phyloP scores from a whole-genome alignment of 106 monocot species.

The Phalaenopsis equestris region DNA sequence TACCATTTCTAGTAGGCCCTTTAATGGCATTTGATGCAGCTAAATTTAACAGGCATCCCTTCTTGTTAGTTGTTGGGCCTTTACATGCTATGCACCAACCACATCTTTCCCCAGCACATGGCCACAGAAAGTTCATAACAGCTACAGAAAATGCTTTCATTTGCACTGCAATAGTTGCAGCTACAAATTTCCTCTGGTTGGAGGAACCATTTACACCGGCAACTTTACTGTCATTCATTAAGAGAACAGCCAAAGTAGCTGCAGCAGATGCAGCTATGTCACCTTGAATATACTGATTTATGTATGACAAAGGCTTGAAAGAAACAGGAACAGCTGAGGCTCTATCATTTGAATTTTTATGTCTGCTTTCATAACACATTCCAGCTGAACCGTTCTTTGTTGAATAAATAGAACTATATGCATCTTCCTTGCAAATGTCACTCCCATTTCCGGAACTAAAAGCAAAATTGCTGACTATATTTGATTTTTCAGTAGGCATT shows the following conservation, averaged over 20 bases:
- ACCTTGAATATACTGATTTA: conserved; percentile 72
- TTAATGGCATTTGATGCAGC: conserved; percentile 56
- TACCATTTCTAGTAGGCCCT: conserved; percentile 36
- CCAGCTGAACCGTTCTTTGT: conserved; percentile 3
- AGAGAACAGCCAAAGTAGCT: conserved; percentile 54
- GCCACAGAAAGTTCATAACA: conserved; percentile 65
- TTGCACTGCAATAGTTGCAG: conserved; percentile 49
- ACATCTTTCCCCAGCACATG: conserved; percentile 78
- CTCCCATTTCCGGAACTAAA: conserved; percentile 17
- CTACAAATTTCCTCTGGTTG: conserved; percentile 35
- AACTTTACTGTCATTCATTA: conserved; percentile 41
- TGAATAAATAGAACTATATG: conserved; percentile 12
- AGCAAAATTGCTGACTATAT: conserved; percentile 12
- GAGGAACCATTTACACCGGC: conserved; percentile 27
- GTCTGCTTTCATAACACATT: conserved; percentile 7
- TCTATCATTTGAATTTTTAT: conserved; percentile 8
- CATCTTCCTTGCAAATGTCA: conserved; percentile 25
- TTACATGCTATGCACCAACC: conserved; percentile 91
- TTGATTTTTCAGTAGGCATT: conserved; percentile 16
- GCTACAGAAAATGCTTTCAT: conserved; percentile 80
- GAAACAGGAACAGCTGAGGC: not conserved
- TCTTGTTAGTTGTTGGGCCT: conserved; percentile 46
- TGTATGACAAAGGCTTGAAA: conserved; percentile 65
- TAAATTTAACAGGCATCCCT: conserved; percentile 70
- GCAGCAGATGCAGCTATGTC: conserved; percentile 86